Evolutionary conservation across 1,284 basidiomycete species (phyloP), one percentile per base, ranked within the genome.

Genomic region (Athelia psychrophila): DNA sequence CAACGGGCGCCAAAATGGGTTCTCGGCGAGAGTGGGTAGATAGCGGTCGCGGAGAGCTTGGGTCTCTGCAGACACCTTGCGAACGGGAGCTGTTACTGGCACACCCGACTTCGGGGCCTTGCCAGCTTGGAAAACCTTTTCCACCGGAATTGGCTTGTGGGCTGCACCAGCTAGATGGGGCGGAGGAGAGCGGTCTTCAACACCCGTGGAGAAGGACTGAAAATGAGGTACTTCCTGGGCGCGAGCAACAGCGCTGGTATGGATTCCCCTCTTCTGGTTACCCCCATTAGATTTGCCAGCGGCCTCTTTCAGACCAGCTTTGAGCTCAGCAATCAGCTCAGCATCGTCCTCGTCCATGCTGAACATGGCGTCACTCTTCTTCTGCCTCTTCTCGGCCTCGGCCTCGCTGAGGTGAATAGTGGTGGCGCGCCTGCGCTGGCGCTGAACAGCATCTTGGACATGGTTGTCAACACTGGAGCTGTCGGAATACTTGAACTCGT

Each of bases 1-100:
- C 27, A 78, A 57, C 1, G 76, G 76, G 1, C 73, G 69, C 69
- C 67, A 78, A 60, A 71, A 73, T 2, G 71, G 72, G 23, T 57
- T 49, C 0, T 57, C 33, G n/a, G 53, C 44, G 9, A 74, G 62
- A 0, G 58, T 65, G 8, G 62, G 59, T 3, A 67, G 48, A 58
- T 74, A 77, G 38, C 58, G 48, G 10, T 30, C 33, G n/a, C 69
- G 66, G 19, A 35, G 10, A 35, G 33, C 33, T 35, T 35, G 33
- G 33, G 33, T 35, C 33, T 35, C 33, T 12, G 12, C n/a, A 35
- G 33, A n/a, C 12, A 35, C n/a, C 12, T 10, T 10, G n/a, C 12
- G 12, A 10, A n/a, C 12, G n/a, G 33, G 33, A 35, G 10, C n/a
- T 10, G n/a, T 12, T n/a, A 35, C 33, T n/a, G n/a, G n/a, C 12